These are phyloP conservation scores for Vitis riparia DNA, from an alignment of 164 flowering plant genomes.

Conservation along the genomic window DNA sequence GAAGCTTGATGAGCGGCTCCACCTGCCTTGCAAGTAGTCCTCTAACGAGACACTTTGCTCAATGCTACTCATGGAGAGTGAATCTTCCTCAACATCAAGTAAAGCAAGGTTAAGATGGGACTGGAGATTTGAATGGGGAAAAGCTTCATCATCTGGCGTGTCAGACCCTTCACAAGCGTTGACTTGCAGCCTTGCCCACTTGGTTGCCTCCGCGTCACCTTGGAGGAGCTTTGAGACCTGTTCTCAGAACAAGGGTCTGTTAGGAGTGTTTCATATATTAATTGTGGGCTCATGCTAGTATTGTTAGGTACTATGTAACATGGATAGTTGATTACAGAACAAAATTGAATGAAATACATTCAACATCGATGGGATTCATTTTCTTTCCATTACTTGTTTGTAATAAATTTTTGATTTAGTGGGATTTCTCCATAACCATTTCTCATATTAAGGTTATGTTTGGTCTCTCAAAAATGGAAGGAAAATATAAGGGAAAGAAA, in stretches of 20 bases:
- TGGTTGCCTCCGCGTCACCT: conserved; percentile 71
- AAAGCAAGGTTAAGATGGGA: conserved; percentile 85
- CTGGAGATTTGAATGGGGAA: conserved; percentile 47
- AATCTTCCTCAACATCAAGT: conserved; percentile 80
- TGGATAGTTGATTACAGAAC: too few relatives aligned
- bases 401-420: too few relatives aligned
- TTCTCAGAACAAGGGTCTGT: background rate
- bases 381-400: too few relatives aligned
- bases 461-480: too few relatives aligned
- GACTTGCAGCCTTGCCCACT: conserved; percentile 74
- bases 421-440: background rate
- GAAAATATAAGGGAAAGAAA: too few relatives aligned
- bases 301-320: too few relatives aligned
- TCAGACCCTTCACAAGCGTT: conserved; percentile 50
- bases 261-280: too few relatives aligned
- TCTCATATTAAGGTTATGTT: background rate
- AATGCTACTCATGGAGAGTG: conserved; percentile 62
- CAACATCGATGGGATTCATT: too few relatives aligned
- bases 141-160: conserved; percentile 46
- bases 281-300: too few relatives aligned
- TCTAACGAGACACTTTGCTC: conserved; percentile 68
- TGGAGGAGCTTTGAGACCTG: conserved; percentile 87
- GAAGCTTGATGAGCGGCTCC: conserved; percentile 92
- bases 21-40: conserved; percentile 79
- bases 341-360: too few relatives aligned